phyloP scores from a whole-genome alignment of 2,329 filamentous ascomycete genomes.

The Neophaeococcomyces aloes region DNA sequence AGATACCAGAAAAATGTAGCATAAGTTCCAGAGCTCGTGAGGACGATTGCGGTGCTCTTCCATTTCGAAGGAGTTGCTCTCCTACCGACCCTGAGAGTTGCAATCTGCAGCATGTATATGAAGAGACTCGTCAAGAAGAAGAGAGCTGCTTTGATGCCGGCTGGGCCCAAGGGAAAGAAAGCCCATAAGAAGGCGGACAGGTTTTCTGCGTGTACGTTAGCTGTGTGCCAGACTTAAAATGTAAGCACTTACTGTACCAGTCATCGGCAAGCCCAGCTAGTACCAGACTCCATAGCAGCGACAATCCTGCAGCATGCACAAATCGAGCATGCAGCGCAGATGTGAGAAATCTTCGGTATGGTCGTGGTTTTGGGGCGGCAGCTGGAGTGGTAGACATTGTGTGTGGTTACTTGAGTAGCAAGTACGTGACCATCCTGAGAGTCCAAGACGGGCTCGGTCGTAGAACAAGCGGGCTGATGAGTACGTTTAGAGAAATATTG shows the following conservation, averaged over 20 bases:
- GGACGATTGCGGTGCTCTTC: constrained; percentile 50
- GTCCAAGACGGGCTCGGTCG: no score
- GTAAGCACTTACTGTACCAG: constrained; percentile 4
- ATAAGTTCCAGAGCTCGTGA: constrained; percentile 50
- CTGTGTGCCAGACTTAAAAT: background rate
- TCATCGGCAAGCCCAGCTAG: constrained; percentile 2
- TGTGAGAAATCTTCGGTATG: constrained; percentile 82
- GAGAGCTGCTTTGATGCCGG: constrained; percentile 62
- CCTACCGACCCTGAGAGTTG: constrained; percentile 65
- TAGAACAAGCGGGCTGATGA: no score
- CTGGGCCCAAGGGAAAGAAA: constrained; percentile 71
- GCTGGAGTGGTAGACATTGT: constrained; percentile 8
- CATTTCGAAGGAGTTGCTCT: constrained; percentile 61
- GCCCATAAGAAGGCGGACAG: constrained; percentile 53
- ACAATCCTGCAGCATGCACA: constrained; percentile 60
- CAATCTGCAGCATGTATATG: constrained; percentile 76
- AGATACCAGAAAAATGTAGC: constrained; percentile 67
- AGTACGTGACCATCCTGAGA: no score
- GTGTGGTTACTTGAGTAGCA: no score
- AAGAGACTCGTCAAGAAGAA: constrained; percentile 67
- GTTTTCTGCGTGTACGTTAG: background rate
- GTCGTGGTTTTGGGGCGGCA: constrained; percentile 24
- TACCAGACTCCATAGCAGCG: constrained; percentile 36
- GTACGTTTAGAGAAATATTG: no score
- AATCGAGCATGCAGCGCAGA: constrained; percentile 81